Evolutionary conservation across 1,139 yeast genomes (phyloP).

Genomic region (Suhomyces ambrosiae): DNA sequence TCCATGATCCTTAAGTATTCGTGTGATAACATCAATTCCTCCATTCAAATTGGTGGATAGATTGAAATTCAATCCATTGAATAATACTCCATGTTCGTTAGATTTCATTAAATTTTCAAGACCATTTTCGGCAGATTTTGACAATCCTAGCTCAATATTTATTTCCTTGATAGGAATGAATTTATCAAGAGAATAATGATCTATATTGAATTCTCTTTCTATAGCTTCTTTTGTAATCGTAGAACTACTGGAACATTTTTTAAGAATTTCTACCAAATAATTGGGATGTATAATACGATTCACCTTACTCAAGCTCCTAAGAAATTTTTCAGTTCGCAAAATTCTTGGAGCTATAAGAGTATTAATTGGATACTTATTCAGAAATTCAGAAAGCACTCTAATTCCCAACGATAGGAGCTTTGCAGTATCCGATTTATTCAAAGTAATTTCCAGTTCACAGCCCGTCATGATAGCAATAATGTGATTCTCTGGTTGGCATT

Average conservation of each 20-base stretch:
- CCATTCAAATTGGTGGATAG: constrained; percentile 69
- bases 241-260: constrained; percentile 20
- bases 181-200: constrained; percentile 41
- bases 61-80: constrained; percentile 53
- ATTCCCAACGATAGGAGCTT: constrained; percentile 38
- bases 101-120: constrained; percentile 25
- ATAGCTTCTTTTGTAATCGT: constrained; percentile 23
- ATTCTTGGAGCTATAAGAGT: constrained; percentile 76
- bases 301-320: constrained; percentile 45
- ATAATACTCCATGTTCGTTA: constrained; percentile 39
- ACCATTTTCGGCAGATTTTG: constrained; percentile 20
- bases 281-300: constrained; percentile 48
- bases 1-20: constrained; percentile 71
- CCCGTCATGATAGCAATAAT: constrained; percentile 63
- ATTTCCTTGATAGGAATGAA: constrained; percentile 29
- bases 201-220: constrained; percentile 26
- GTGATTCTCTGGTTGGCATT: constrained; percentile 5
- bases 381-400: constrained; percentile 41
- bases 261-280: constrained; percentile 46
- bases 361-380: constrained; percentile 30
- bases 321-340: constrained; percentile 82
- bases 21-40: constrained; percentile 59
- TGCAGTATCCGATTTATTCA: constrained; percentile 35
- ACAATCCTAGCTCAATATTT: constrained; percentile 37
- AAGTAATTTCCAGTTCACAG: constrained; percentile 50